Base-by-base conservation (phyloP, 116 monocot species). In the Iris pallida region DNA sequence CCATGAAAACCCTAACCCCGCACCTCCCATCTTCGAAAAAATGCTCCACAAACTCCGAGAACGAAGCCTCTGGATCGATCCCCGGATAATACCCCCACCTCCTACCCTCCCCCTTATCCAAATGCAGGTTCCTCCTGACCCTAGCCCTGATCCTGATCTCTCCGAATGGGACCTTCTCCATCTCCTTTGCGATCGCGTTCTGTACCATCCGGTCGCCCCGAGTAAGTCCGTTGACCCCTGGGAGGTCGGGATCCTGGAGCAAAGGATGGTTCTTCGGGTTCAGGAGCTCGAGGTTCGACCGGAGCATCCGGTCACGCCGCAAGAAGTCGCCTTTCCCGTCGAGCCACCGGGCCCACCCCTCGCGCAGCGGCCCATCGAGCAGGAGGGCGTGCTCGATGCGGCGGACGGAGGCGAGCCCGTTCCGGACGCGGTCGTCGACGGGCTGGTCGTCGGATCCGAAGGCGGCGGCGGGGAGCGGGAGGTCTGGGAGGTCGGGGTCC, bases 371-470 rank as follows among this genome's bases (percentile, higher is more conserved):
- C 1, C 70, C 68, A 1, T 51, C 58, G 3, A 92, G 61, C 73
- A 97, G 70, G 45, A 97, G 63, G 2, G 79, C 79, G n/a, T 97
- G 92, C 76, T 97, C 96, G n/a, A 89, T 70, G 11, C 62, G 20
- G 17, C 61, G 68, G 45, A 97, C 77, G 9, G 89, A 89, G 12
- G 63, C 76, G 53, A 96, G 53, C 79, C 74, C 79, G 16, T 52
- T n/a, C 69, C 87, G 68, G 12, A 92, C 72, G 5, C 74, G 83
- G 66, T 83, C 85, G 46, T 89, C 92, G 9, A 97, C 81, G 11
- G 89, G 92, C 71, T 76, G 72, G 53, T 97, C 96, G 46, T 97
- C 96, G 15, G 96, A 97, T 44, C 86, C 80, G 69, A 97, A 97
- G 3, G 67, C 57, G 44, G 80, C 47, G 5, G 13, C 48, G 75